Evolutionary conservation across 306 rosid genomes (phyloP).

Genomic region (Vigna unguiculata): DNA sequence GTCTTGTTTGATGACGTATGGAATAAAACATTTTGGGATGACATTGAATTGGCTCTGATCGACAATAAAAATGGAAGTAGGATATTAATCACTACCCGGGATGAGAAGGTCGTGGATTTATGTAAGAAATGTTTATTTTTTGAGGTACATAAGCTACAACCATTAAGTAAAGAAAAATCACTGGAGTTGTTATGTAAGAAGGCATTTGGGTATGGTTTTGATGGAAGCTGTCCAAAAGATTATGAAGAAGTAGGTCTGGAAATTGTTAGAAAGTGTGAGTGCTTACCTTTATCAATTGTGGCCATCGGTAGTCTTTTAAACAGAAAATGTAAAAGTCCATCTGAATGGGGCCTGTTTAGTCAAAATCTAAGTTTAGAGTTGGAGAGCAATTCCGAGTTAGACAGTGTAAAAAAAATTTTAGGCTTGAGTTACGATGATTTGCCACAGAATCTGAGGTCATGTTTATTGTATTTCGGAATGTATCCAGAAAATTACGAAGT

Average conservation of each 20-base stretch:
- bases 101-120: neutral
- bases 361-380: neutral
- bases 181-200: neutral
- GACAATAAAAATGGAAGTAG: neutral
- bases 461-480: constrained; percentile 22
- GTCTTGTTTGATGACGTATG: constrained; percentile 42
- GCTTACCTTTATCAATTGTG: neutral
- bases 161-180: neutral
- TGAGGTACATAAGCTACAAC: neutral
- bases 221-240: neutral
- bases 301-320: neutral
- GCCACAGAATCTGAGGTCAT: neutral
- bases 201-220: neutral
- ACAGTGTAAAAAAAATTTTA: neutral
- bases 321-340: neutral
- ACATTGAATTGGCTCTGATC: neutral
- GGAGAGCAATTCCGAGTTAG: neutral
- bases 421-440: neutral
- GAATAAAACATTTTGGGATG: neutral
- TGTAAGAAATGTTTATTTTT: neutral
- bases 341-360: neutral
- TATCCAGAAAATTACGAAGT: neutral
- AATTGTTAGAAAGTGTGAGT: neutral
- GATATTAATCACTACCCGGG: constrained; percentile 9
- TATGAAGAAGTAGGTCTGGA: no score